phyloP scores from a whole-genome alignment of 1,139 yeast species.

The Candida mesenterica region DNA sequence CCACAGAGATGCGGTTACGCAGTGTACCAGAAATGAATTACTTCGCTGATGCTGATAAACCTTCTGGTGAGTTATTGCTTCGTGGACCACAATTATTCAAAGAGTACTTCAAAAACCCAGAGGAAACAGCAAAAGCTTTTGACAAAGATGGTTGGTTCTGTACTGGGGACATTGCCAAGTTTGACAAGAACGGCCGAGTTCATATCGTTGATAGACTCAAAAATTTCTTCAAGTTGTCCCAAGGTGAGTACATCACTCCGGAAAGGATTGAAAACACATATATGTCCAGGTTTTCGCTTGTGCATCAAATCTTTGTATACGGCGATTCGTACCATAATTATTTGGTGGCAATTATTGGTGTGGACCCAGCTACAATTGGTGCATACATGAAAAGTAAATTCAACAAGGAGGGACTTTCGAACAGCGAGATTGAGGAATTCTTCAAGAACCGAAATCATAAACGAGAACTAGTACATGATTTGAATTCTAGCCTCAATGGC shows the following conservation, averaged over 20 bases:
- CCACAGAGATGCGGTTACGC: constrained; percentile 35
- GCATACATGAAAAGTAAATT: constrained; percentile 14
- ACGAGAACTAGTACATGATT: constrained; percentile 24
- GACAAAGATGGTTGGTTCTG: constrained; percentile 53
- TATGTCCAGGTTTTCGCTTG: constrained; percentile 49
- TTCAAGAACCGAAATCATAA: constrained; percentile 30
- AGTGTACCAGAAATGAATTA: constrained; percentile 43
- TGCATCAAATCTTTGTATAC: constrained; percentile 55
- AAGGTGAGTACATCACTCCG: constrained; percentile 81
- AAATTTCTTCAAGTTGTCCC: constrained; percentile 77
- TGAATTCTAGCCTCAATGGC: constrained; percentile 23
- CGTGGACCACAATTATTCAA: constrained; percentile 41
- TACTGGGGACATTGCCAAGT: constrained; percentile 71
- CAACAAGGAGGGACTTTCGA: constrained; percentile 9
- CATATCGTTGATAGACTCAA: constrained; percentile 71
- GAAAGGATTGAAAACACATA: constrained; percentile 72
- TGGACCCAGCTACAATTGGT: constrained; percentile 28
- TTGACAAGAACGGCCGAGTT: constrained; percentile 43
- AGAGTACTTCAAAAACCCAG: constrained; percentile 38
- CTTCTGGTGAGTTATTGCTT: constrained; percentile 41
- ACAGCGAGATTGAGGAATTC: constrained; percentile 28
- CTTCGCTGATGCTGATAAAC: constrained; percentile 27
- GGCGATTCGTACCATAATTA: constrained; percentile 16
- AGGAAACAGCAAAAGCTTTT: constrained; percentile 33
- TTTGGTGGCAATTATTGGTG: constrained; percentile 47